A percentile compares a stretch with the other conserved stretches of the same genome.
phyloP scores from a whole-genome alignment of 768 basidiomycete species.

The Termitomyces bulborhizus region DNA sequence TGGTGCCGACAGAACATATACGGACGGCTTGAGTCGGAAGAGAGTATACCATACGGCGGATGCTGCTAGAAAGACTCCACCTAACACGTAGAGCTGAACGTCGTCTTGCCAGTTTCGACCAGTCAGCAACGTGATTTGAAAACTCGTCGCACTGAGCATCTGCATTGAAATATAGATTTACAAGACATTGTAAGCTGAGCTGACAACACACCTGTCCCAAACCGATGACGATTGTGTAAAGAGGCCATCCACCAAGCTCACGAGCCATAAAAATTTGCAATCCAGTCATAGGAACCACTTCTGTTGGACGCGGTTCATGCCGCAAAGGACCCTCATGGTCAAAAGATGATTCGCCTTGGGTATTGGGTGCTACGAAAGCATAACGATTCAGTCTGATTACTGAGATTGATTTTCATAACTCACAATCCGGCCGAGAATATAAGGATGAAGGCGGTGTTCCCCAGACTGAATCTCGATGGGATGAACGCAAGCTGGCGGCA shows the following conservation, averaged over 20 bases:
- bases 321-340: slow-evolving; percentile 40
- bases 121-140: slow-evolving; percentile 88
- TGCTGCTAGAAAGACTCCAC: slow-evolving; percentile 79
- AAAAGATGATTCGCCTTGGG: slow-evolving; percentile 33
- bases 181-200: background rate
- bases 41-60: slow-evolving; percentile 87
- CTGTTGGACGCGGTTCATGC: slow-evolving; percentile 46
- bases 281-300: slow-evolving; percentile 72
- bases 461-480: slow-evolving; percentile 77
- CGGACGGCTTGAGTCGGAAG: slow-evolving; percentile 83
- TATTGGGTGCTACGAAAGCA: slow-evolving; percentile 38
- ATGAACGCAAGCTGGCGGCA: slow-evolving; percentile 74
- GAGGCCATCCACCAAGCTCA: slow-evolving; percentile 79
- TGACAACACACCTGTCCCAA: slow-evolving; percentile 57
- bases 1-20: slow-evolving; percentile 79
- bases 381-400: background rate
- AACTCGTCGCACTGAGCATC: slow-evolving; percentile 89
- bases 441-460: slow-evolving; percentile 60
- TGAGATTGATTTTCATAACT: slow-evolving; percentile 23
- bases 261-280: slow-evolving; percentile 81
- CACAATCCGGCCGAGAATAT: slow-evolving; percentile 74
- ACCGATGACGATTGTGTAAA: slow-evolving; percentile 87
- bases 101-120: slow-evolving; percentile 81
- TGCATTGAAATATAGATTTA: slow-evolving; percentile 19
- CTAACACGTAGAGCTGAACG: slow-evolving; percentile 85